Percentiles rank a stretch among this genome's conserved stretches.
phyloP scores from a whole-genome alignment of 345 rosid genomes.

The Durio zibethinus region DNA sequence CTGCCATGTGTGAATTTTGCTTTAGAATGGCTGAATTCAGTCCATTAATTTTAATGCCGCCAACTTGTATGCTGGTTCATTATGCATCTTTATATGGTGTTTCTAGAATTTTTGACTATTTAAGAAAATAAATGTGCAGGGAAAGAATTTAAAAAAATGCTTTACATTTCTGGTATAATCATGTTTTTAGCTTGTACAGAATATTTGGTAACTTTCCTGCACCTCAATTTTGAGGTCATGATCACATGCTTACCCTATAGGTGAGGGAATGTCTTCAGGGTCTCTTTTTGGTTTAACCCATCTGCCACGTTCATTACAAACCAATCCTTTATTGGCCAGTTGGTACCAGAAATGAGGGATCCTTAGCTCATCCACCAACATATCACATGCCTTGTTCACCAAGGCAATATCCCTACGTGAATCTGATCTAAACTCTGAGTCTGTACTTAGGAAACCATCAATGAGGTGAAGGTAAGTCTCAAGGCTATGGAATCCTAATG shows the following conservation, averaged over 20 bases:
- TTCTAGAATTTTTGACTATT: neutral
- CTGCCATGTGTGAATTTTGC: neutral
- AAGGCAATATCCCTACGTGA: constrained; percentile 37
- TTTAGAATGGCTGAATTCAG: neutral
- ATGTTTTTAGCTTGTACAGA: too few relatives aligned
- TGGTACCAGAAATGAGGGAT: constrained; percentile 35
- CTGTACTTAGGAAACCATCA: constrained; percentile 29
- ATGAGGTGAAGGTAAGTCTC: constrained; percentile 39
- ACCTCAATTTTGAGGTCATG: neutral
- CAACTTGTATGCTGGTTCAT: neutral
- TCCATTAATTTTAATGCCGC: constrained; percentile 13
- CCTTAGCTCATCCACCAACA: constrained; percentile 39
- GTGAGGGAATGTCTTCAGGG: constrained; percentile 52
- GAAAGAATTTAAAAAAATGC: neutral
- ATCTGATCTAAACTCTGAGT: constrained; percentile 16
- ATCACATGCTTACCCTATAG: constrained; percentile 14
- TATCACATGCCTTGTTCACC: constrained; percentile 37
- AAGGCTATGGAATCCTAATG: constrained; percentile 29
- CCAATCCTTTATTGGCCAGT: constrained; percentile 36
- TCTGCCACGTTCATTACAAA: constrained; percentile 40
- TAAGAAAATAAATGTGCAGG: neutral
- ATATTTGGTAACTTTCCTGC: neutral
- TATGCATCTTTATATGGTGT: neutral
- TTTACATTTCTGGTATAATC: neutral
- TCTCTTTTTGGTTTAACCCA: constrained; percentile 46